phyloP scores from a whole-genome alignment of 2,329 filamentous ascomycete species.

The Aspergillus hortae region DNA sequence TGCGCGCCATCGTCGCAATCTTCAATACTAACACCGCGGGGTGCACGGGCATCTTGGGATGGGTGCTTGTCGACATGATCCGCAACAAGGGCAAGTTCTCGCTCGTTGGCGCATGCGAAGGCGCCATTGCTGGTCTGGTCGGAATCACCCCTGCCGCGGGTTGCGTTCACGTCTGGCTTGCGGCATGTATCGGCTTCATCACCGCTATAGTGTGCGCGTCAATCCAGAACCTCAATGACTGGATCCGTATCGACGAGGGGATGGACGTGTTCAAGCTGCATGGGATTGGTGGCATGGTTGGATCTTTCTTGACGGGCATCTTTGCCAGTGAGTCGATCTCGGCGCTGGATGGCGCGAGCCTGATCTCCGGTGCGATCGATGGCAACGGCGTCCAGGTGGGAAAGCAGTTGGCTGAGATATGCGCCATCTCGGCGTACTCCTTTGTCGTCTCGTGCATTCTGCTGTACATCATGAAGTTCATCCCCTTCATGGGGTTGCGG shows the following conservation, averaged over 20 bases:
- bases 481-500: slow-evolving; percentile 53
- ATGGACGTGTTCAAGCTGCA: slow-evolving; percentile 61
- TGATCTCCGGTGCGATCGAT: slow-evolving; percentile 49
- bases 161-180: slow-evolving; percentile 52
- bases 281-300: slow-evolving; percentile 56
- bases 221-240: slow-evolving; percentile 51
- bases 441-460: slow-evolving; percentile 53
- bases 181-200: slow-evolving; percentile 55
- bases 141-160: slow-evolving; percentile 58
- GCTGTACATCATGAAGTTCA: slow-evolving; percentile 52
- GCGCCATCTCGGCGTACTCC: slow-evolving; percentile 51
- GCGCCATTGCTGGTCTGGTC: slow-evolving; percentile 58
- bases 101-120: slow-evolving; percentile 55
- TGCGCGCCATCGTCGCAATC: slow-evolving; percentile 53
- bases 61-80: slow-evolving; percentile 53
- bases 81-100: slow-evolving; percentile 52
- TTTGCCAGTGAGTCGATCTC: slow-evolving; percentile 47
- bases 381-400: slow-evolving; percentile 55
- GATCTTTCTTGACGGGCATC: slow-evolving; percentile 56
- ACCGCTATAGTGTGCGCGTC: slow-evolving; percentile 51
- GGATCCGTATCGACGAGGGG: slow-evolving; percentile 55
- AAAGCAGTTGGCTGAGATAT: slow-evolving; percentile 55
- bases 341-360: slow-evolving; percentile 48
- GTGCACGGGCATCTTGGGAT: slow-evolving; percentile 52
- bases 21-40: slow-evolving; percentile 59